Evolutionary conservation across 805 yeast genomes (phyloP).

Genomic region (Saccharomycopsis oosterbeekiorum): DNA sequence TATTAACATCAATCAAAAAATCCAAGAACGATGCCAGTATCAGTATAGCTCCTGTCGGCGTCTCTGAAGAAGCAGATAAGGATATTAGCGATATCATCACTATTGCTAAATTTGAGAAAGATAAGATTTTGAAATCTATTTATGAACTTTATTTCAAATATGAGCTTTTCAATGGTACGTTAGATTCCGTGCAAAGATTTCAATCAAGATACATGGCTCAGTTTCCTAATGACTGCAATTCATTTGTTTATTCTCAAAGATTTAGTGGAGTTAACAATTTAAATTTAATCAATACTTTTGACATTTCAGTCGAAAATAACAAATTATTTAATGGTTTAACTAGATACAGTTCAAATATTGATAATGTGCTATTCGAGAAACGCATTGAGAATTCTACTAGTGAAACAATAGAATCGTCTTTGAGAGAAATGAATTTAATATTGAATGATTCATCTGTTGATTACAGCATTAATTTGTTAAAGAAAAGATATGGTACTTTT

Average conservation of each 20-base stretch:
- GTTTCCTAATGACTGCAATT: conserved; percentile 47
- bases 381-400: neutral
- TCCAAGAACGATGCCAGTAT: conserved; percentile 8
- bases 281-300: conserved; percentile 22
- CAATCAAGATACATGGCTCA: conserved; percentile 55
- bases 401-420: neutral
- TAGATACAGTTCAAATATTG: conserved; percentile 6
- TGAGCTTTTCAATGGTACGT: conserved; percentile 62
- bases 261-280: conserved; percentile 16
- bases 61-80: neutral
- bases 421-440: neutral
- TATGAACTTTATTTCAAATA: conserved; percentile 53
- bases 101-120: conserved; percentile 20
- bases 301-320: conserved; percentile 8
- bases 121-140: conserved; percentile 34
- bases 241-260: conserved; percentile 12
- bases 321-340: conserved; percentile 2
- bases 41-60: neutral
- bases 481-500: neutral
- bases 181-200: conserved; percentile 54
- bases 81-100: neutral
- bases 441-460: neutral
- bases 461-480: neutral
- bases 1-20: conserved; percentile 27
- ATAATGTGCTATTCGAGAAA: neutral